Evolutionary conservation across 1,139 yeast genomes (phyloP).

Genomic region (Hyphopichia burtonii): DNA sequence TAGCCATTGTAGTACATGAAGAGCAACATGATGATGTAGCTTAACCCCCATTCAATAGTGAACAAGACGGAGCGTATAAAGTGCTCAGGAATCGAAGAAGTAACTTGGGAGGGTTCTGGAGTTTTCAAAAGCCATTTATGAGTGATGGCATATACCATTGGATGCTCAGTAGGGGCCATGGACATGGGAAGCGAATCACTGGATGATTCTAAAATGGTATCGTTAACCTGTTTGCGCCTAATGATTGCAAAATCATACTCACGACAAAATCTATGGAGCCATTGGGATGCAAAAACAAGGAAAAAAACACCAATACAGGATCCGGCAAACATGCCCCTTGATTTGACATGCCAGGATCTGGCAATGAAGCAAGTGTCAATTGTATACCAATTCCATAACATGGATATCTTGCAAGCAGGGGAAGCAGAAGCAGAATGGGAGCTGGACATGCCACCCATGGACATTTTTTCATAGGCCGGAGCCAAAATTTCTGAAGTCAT

Average conservation of each 20-base stretch:
- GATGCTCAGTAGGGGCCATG: too few species aligned
- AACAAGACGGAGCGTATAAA: slow-evolving; percentile 47
- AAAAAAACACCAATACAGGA: slow-evolving; percentile 65
- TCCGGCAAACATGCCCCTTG: slow-evolving; percentile 65
- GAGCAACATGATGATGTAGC: slow-evolving; percentile 64
- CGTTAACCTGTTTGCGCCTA: slow-evolving; percentile 10
- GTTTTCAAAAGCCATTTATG: slow-evolving; percentile 37
- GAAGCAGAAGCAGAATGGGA: too few species aligned
- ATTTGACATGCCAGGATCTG: slow-evolving; percentile 61
- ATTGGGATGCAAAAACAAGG: slow-evolving; percentile 55
- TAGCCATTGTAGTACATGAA: slow-evolving; percentile 77
- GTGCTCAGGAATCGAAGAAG: slow-evolving; percentile 34
- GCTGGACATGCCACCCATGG: slow-evolving; percentile 9
- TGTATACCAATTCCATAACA: slow-evolving; percentile 49
- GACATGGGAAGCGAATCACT: background rate
- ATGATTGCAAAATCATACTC: slow-evolving; percentile 51
- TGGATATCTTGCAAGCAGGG: slow-evolving; percentile 34
- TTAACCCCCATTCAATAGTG: slow-evolving; percentile 60
- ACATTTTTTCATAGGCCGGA: slow-evolving; percentile 8
- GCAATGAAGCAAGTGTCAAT: slow-evolving; percentile 64
- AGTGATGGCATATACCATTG: slow-evolving; percentile 30
- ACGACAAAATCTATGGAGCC: slow-evolving; percentile 54
- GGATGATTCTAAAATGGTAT: too few species aligned
- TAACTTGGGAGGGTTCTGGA: too few species aligned
- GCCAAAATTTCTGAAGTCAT: background rate